Conservation (phyloP, 148 eudicot species). For the Silene uniflora region DNA sequence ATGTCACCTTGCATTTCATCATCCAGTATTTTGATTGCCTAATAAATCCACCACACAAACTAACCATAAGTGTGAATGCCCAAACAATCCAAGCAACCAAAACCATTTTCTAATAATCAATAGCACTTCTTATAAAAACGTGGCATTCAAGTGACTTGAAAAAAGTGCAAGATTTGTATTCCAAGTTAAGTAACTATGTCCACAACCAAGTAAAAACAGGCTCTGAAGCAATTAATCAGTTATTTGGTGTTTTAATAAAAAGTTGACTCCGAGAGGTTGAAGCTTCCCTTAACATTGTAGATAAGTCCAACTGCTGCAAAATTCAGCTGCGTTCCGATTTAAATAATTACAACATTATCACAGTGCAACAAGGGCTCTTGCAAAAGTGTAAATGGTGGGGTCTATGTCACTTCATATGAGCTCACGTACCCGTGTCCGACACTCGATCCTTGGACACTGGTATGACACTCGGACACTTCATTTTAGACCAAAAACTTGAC, state of each 20-base stretch:
- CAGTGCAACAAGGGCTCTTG: background rate
- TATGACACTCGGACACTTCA: too few species aligned
- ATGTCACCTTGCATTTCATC: constrained; percentile 97
- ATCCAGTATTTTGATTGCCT: constrained; percentile 83
- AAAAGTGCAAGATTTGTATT: background rate
- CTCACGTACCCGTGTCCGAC: too few species aligned
- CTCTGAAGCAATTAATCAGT: background rate
- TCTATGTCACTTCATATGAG: too few species aligned
- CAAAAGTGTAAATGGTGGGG: too few species aligned
- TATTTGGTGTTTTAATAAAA: background rate
- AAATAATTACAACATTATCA: background rate
- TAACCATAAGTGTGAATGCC: background rate
- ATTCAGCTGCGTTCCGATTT: background rate
- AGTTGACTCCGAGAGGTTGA: background rate
- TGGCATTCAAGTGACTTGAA: background rate
- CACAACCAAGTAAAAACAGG: background rate
- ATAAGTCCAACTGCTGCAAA: background rate
- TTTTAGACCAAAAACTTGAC: too few species aligned
- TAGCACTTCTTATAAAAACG: background rate
- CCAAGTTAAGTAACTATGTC: background rate
- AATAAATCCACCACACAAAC: constrained; percentile 14
- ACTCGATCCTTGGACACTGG: too few species aligned
- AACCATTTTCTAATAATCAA: background rate
- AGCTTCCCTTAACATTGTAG: background rate
- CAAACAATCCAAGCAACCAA: background rate